phyloP scores from a whole-genome alignment of 2,329 filamentous ascomycete genomes.

The Shiraia sp. region DNA sequence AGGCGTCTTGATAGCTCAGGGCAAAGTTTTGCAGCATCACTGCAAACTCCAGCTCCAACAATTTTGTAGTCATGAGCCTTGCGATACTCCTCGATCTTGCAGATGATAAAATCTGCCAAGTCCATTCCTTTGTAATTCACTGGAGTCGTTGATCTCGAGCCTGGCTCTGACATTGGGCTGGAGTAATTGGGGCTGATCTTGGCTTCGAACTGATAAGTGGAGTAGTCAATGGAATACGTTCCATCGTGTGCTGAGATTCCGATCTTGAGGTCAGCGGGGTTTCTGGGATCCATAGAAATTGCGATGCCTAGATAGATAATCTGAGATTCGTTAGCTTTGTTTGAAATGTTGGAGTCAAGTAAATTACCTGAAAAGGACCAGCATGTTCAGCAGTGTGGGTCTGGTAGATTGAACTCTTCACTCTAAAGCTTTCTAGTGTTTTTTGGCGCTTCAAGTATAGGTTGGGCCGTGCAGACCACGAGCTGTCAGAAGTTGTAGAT shows the following conservation, averaged over 20 bases:
- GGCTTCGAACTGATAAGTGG: constrained; percentile 19
- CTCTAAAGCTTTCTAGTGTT: constrained; percentile 32
- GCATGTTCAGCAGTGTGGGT: not conserved
- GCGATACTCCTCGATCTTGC: constrained; percentile 62
- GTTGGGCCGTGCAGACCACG: no score
- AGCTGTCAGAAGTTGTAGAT: no score
- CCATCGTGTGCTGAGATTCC: constrained; percentile 71
- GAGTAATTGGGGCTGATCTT: not conserved
- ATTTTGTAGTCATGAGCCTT: constrained; percentile 72
- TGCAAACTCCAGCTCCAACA: constrained; percentile 71
- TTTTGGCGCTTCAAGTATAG: constrained; percentile 10
- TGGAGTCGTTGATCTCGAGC: constrained; percentile 16
- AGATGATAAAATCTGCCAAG: constrained; percentile 63
- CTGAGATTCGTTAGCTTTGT: constrained; percentile 14
- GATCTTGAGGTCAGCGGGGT: constrained; percentile 49
- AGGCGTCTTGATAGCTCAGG: constrained; percentile 70
- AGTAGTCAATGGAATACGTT: constrained; percentile 75
- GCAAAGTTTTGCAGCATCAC: constrained; percentile 61
- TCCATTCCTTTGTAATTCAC: constrained; percentile 15
- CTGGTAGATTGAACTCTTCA: constrained; percentile 26
- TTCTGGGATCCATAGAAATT: constrained; percentile 56
- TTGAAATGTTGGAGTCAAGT: not conserved
- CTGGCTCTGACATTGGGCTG: constrained; percentile 6
- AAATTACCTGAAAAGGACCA: not conserved
- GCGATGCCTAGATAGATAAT: constrained; percentile 66